Evolutionary conservation across 2,329 filamentous ascomycete species (phyloP).

Genomic region (Pseudocercospora eumusae): DNA sequence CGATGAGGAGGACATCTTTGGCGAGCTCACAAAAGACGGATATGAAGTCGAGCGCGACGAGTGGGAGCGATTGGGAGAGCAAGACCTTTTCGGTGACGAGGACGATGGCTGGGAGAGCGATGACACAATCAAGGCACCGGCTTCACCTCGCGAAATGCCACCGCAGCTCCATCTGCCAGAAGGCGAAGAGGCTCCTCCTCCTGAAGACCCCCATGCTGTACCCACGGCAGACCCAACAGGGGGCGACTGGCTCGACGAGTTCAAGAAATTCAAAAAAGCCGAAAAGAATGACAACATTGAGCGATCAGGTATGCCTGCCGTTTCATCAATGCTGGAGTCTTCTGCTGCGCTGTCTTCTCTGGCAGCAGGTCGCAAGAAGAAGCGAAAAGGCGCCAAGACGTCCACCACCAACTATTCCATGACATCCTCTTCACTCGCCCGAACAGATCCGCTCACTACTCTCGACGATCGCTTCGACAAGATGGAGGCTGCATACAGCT

Average conservation of each 20-base stretch:
- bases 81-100: constrained; percentile 37
- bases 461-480: constrained; percentile 89
- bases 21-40: constrained; percentile 66
- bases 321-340: constrained; percentile 67
- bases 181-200: constrained; percentile 49
- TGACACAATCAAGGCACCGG: constrained; percentile 72
- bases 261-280: constrained; percentile 78
- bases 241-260: constrained; percentile 87
- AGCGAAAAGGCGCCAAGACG: constrained; percentile 90
- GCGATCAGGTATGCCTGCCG: constrained; percentile 36
- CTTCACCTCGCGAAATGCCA: constrained; percentile 28
- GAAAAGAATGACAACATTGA: constrained; percentile 49
- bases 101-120: constrained; percentile 95
- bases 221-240: constrained; percentile 49
- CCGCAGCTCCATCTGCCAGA: constrained; percentile 47
- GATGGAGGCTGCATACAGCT: constrained; percentile 78
- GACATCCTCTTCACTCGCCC: constrained; percentile 82
- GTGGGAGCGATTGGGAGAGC: constrained; percentile 61
- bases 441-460: constrained; percentile 82
- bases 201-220: constrained; percentile 39
- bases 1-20: constrained; percentile 79
- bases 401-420: constrained; percentile 86
- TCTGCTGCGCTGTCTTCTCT: constrained; percentile 66
- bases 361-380: constrained; percentile 81
- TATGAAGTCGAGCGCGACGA: constrained; percentile 76